Conservation (phyloP, 257 asterid species). For the Jacaranda mimosifolia region DNA sequence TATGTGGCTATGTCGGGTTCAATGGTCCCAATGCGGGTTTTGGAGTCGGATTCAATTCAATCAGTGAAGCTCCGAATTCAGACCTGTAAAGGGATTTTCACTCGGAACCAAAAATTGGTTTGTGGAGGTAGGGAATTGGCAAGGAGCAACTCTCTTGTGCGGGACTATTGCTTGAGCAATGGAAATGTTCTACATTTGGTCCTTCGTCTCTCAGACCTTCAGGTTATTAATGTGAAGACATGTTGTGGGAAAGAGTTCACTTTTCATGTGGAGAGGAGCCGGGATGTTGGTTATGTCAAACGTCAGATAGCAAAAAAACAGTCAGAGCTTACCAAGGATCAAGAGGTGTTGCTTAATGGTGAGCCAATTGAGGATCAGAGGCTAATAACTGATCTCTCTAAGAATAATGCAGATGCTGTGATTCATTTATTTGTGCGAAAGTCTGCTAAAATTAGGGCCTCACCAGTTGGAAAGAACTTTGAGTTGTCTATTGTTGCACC, state of each 20-base stretch:
- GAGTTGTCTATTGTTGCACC: conserved; percentile 75
- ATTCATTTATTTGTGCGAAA: conserved; percentile 83
- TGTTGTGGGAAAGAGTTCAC: conserved; percentile 77
- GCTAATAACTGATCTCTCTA: conserved; percentile 72
- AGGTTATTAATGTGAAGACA: conserved; percentile 69
- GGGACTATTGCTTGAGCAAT: conserved; percentile 79
- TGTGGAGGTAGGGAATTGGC: conserved; percentile 85
- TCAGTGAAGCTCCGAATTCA: conserved; percentile 81
- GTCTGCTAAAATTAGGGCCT: conserved; percentile 75
- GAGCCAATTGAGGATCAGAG: conserved; percentile 79
- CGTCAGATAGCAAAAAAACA: conserved; percentile 62
- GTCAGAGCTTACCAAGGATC: conserved; percentile 58
- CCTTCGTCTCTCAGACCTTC: conserved; percentile 77
- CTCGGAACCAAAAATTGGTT: conserved; percentile 79
- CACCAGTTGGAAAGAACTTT: conserved; percentile 72
- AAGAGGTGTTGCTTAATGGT: conserved; percentile 78
- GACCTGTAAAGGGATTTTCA: conserved; percentile 71
- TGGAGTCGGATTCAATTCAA: conserved; percentile 77
- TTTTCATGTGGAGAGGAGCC: conserved; percentile 73
- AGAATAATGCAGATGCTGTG: conserved; percentile 66
- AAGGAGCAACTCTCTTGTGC: conserved; percentile 72
- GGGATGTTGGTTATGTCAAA: conserved; percentile 79
- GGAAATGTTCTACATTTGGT: conserved; percentile 88
- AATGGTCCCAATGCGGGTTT: conserved; percentile 73
- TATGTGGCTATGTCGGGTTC: conserved; percentile 76